These are phyloP conservation scores for Colletotrichum sp. DNA, from an alignment of 2,329 filamentous ascomycete species.

Conservation along the genomic window DNA sequence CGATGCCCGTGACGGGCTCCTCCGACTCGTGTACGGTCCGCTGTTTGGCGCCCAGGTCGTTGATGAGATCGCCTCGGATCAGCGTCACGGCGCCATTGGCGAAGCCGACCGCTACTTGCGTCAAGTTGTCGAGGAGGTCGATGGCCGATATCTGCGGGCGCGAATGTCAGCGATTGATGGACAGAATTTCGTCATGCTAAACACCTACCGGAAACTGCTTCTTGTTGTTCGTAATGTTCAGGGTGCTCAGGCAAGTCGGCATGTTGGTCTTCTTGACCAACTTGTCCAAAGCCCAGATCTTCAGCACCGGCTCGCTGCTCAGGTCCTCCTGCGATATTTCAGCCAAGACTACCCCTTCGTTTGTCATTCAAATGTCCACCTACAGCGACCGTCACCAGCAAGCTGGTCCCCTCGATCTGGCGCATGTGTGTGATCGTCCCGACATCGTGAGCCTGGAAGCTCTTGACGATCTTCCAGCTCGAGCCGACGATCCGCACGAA, in stretches of 20 bases:
- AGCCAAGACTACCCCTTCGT: not conserved
- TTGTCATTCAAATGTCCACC: not conserved
- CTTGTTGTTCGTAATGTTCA: slow-evolving; percentile 86
- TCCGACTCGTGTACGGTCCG: slow-evolving; percentile 96
- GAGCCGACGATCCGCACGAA: slow-evolving; percentile 86
- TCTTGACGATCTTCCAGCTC: slow-evolving; percentile 83
- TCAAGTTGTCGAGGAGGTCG: slow-evolving; percentile 83
- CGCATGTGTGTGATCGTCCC: slow-evolving; percentile 89
- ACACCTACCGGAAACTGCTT: slow-evolving; percentile 84
- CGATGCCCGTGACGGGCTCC: slow-evolving; percentile 92
- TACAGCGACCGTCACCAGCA: slow-evolving; percentile 81
- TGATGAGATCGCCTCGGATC: slow-evolving; percentile 90
- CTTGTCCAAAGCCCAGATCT: slow-evolving; percentile 98
- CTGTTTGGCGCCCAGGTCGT: slow-evolving; percentile 93
- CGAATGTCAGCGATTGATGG: not conserved
- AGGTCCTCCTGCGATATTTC: slow-evolving; percentile 71
- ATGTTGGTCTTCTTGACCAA: slow-evolving; percentile 90
- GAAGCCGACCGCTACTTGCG: slow-evolving; percentile 93
- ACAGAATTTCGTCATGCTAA: accelerated
- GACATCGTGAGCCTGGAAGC: slow-evolving; percentile 84
- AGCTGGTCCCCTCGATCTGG: slow-evolving; percentile 84
- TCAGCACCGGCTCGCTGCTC: slow-evolving; percentile 84
- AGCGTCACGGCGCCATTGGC: slow-evolving; percentile 94
- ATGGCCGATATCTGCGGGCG: slow-evolving; percentile 78
- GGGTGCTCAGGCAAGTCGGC: slow-evolving; percentile 85